Evolutionary conservation across 1,284 basidiomycete species (phyloP), one percentile per base, ranked within the genome.

Genomic region (Cryptococcus sp.): DNA sequence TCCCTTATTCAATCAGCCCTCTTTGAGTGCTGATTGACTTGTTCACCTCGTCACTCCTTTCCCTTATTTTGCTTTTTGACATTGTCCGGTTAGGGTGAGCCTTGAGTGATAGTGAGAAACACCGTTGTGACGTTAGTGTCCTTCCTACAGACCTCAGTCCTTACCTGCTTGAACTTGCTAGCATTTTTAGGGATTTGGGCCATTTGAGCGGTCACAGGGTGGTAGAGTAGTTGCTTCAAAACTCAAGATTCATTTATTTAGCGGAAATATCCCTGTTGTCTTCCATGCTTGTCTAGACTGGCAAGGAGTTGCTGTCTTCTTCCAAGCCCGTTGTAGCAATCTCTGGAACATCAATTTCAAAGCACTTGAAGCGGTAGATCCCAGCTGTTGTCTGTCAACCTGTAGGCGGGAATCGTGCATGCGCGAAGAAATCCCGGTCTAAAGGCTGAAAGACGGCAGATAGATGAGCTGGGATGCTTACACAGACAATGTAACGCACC

Each of bases 341-440:
- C 35, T 3, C 31, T 42, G 55, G n/a, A 60, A 58, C 23, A 45
- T 10, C 6, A 32, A 50, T 46, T 58, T 61, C 6, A 45, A 5
- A 5, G 43, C 43, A 10, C 35, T 36, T 6, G 3, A 8, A 31
- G 8, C 33, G 30, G 8, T 34, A 1, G 53, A 47, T 2, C 33
- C 53, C 8, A 58, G 42, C 54, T 42, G 36, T 47, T 53, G 50
- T 4, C 44, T 8, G 47, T 56, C 48, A n/a, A 53, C 14, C 36
- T 49, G 50, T 8, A 46, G 6, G 34, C 46, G 33, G 23, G 56
- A 58, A n/a, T 32, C 7, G 2, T 4, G 4, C 36, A 13, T 11
- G 14, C 23, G 37, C 47, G 57, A 58, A 58, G 57, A 58, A 56
- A 23, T 58, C 23, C 15, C 56, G 53, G 45, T 58, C 57, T 1